A percentile compares a stretch with the other conserved stretches of the same genome.
phyloP scores from a whole-genome alignment of 768 basidiomycete species.

The Gymnopilus dilepis region DNA sequence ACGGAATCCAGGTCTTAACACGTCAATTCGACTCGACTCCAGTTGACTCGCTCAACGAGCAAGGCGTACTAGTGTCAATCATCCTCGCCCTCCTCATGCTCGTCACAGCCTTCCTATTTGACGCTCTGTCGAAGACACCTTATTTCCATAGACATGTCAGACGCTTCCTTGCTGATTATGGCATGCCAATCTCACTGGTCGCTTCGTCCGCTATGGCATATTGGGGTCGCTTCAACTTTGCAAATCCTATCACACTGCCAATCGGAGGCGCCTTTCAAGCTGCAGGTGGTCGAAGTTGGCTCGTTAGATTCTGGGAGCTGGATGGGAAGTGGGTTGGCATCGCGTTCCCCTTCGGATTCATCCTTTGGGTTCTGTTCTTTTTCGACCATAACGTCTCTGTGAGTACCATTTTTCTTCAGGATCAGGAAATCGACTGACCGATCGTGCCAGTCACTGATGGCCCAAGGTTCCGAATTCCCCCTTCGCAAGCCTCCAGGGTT shows the following conservation, averaged over 20 bases:
- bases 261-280: conserved; percentile 72
- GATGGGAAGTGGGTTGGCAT: conserved; percentile 89
- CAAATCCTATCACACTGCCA: conserved; percentile 70
- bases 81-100: conserved; percentile 84
- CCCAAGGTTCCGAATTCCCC: conserved; percentile 88
- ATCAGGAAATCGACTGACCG: conserved; percentile 11
- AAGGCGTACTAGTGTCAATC: conserved; percentile 65
- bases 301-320: conserved; percentile 89
- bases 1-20: conserved; percentile 84
- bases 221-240: conserved; percentile 77
- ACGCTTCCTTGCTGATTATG: conserved; percentile 83
- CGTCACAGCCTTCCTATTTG: conserved; percentile 75
- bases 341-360: conserved; percentile 86
- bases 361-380: conserved; percentile 92
- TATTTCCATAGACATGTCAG: conserved; percentile 79
- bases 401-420: too few relatives aligned
- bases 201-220: conserved; percentile 81
- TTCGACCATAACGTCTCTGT: conserved; percentile 96
- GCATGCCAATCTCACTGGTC: conserved; percentile 87
- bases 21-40: conserved; percentile 58
- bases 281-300: conserved; percentile 76
- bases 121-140: conserved; percentile 60
- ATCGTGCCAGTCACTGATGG: conserved; percentile 78
- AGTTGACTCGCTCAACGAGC: conserved; percentile 35
- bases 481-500: conserved; percentile 90